Percentiles rank a stretch among this genome's conserved stretches.
These are phyloP conservation scores for Cryptococcus amylolentus DNA, from an alignment of 1,284 basidiomycete species.

Conservation along the genomic window DNA sequence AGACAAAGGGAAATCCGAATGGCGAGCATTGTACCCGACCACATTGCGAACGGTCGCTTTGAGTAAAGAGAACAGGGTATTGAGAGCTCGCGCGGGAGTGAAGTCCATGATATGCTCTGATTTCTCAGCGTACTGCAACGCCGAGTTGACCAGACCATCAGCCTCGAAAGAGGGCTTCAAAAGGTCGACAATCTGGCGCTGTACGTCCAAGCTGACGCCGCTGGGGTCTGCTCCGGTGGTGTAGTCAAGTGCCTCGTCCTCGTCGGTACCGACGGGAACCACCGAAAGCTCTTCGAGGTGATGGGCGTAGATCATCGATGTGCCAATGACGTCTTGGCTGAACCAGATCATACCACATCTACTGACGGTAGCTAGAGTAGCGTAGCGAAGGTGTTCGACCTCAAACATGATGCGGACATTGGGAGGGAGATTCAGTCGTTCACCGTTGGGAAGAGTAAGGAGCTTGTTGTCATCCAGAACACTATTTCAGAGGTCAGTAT, in stretches of 20 bases:
- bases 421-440: slow-evolving; percentile 91
- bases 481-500: slow-evolving; percentile 54
- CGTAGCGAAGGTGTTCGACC: slow-evolving; percentile 96
- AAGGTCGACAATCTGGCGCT: slow-evolving; percentile 72
- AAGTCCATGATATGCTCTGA: slow-evolving; percentile 99
- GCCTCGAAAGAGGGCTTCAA: slow-evolving; percentile 78
- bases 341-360: slow-evolving; percentile 99
- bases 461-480: slow-evolving; percentile 99
- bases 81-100: slow-evolving; percentile 83
- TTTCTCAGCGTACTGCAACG: slow-evolving; percentile 72
- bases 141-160: slow-evolving; percentile 74
- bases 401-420: slow-evolving; percentile 99
- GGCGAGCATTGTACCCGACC: slow-evolving; percentile 90
- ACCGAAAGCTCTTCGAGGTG: slow-evolving; percentile 76
- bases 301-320: slow-evolving; percentile 85
- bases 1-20: slow-evolving; percentile 88
- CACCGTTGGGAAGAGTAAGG: slow-evolving; percentile 94
- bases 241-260: slow-evolving; percentile 70
- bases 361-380: slow-evolving; percentile 96
- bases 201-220: slow-evolving; percentile 59
- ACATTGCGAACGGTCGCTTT: slow-evolving; percentile 95
- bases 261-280: slow-evolving; percentile 81
- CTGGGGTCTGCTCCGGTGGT: slow-evolving; percentile 50
- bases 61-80: slow-evolving; percentile 92
- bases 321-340: slow-evolving; percentile 89